Conservation (phyloP, 768 basidiomycete species). For the Chalciporus chontae region DNA sequence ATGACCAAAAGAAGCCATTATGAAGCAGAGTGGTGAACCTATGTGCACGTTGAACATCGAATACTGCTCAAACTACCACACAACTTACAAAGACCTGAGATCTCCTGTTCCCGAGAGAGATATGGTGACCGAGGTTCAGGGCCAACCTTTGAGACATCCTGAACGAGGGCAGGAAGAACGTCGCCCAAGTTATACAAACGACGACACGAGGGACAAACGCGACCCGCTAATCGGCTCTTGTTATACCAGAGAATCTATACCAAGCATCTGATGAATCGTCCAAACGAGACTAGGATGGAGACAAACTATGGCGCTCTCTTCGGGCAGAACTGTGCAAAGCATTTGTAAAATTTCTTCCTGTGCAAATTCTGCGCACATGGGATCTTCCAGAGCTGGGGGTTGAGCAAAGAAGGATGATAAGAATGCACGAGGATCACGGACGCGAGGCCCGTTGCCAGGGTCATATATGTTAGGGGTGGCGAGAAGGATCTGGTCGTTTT, state of each 20-base stretch:
- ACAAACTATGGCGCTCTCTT: slow-evolving; percentile 68
- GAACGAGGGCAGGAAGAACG: slow-evolving; percentile 46
- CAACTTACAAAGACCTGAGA: slow-evolving; percentile 73
- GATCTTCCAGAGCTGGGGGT: slow-evolving; percentile 58
- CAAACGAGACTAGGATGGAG: not conserved
- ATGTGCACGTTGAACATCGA: slow-evolving; percentile 2
- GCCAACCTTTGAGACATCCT: slow-evolving; percentile 15
- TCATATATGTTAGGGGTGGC: slow-evolving; percentile 66
- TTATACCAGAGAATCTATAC: slow-evolving; percentile 79
- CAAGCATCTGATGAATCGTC: not conserved
- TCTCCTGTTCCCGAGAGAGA: slow-evolving; percentile 56
- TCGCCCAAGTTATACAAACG: slow-evolving; percentile 72
- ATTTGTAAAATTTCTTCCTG: slow-evolving; percentile 73
- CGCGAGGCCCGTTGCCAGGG: slow-evolving; percentile 76
- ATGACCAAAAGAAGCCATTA: slow-evolving; percentile 64
- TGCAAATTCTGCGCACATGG: slow-evolving; percentile 73
- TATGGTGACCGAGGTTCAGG: slow-evolving; percentile 33
- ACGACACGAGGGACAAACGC: slow-evolving; percentile 78
- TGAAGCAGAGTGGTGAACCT: slow-evolving; percentile 79
- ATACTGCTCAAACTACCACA: slow-evolving; percentile 1
- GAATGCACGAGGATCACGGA: slow-evolving; percentile 64
- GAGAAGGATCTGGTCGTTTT: slow-evolving; percentile 21
- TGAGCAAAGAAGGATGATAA: slow-evolving; percentile 65
- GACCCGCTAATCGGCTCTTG: slow-evolving; percentile 65
- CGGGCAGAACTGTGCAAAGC: slow-evolving; percentile 63